Conservation (phyloP, 2,329 filamentous ascomycete species). For the Aureobasidium leucospermi region DNA sequence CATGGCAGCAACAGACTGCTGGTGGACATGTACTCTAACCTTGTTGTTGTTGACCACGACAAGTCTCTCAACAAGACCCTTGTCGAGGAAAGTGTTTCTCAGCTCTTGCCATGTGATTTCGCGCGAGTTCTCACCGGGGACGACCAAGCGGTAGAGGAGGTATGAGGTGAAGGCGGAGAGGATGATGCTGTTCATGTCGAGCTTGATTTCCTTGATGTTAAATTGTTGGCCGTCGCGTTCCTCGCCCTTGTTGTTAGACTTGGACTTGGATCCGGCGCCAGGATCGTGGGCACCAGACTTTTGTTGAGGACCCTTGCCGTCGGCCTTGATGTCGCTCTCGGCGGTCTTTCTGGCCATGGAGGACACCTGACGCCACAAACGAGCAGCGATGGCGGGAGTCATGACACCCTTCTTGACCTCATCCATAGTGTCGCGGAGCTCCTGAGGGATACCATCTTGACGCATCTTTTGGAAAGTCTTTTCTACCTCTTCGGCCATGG, state of each 20-base stretch:
- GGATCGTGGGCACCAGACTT: constrained; percentile 40
- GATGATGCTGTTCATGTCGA: constrained; percentile 50
- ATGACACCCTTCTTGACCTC: constrained; percentile 45
- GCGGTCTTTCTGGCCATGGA: constrained; percentile 48
- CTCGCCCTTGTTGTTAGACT: constrained; percentile 29
- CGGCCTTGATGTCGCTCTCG: constrained; percentile 30
- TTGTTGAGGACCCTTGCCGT: constrained; percentile 28
- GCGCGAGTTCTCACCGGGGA: constrained; percentile 57
- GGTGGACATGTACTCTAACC: constrained; percentile 74
- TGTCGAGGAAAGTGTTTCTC: constrained; percentile 85
- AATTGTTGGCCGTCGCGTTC: constrained; percentile 23
- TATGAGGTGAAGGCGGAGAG: constrained; percentile 55
- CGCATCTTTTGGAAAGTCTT: constrained; percentile 56
- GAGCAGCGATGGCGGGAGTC: constrained; percentile 56
- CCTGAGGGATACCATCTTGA: constrained; percentile 61
- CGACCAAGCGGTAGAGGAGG: constrained; percentile 56
- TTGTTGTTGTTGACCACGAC: constrained; percentile 68
- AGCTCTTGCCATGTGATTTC: constrained; percentile 99
- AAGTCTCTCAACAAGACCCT: constrained; percentile 90
- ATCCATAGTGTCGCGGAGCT: constrained; percentile 58
- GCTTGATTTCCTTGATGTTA: constrained; percentile 39
- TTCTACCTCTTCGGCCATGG: constrained; percentile 54
- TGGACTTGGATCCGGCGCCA: constrained; percentile 28
- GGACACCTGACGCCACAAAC: constrained; percentile 50
- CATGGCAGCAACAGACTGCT: constrained; percentile 61